Conservation (phyloP, 176 grass and related monocot species). For the Poa pratensis region DNA sequence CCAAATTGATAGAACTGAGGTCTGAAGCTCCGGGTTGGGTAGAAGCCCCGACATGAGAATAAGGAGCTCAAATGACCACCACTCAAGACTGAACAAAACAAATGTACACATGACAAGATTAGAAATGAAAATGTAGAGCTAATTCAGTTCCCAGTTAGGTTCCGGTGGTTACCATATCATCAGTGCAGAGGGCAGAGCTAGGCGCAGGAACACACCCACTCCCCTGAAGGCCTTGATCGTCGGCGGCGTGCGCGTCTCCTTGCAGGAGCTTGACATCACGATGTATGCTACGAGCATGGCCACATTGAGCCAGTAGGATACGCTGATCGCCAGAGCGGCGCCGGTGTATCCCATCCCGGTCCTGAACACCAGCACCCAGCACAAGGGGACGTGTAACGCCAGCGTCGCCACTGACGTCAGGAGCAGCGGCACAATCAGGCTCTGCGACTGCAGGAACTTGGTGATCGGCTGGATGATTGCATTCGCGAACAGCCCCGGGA, state of each 20-base stretch:
- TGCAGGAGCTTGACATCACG: conserved; percentile 58
- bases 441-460: conserved; percentile 77
- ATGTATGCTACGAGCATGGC: conserved; percentile 66
- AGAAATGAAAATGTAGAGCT: not conserved
- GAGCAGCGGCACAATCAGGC: conserved; percentile 66
- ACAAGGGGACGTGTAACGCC: conserved; percentile 69
- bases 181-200: conserved; percentile 79
- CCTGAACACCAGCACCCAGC: conserved; percentile 73
- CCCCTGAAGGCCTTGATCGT: conserved; percentile 60
- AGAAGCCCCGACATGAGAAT: conserved; percentile 81
- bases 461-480: conserved; percentile 62
- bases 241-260: conserved; percentile 48
- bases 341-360: conserved; percentile 58
- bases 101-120: not conserved
- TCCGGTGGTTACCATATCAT: conserved; percentile 70
- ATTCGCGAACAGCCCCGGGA: conserved; percentile 68
- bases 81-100: conserved; percentile 65
- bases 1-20: conserved; percentile 91
- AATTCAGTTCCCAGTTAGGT: not conserved
- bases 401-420: conserved; percentile 48
- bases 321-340: conserved; percentile 68
- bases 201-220: conserved; percentile 58
- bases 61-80: conserved; percentile 94
- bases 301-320: conserved; percentile 74
- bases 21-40: conserved; percentile 83